Evolutionary conservation across 129 eudicot species (phyloP).

Genomic region (Dittrichia graveolens): DNA sequence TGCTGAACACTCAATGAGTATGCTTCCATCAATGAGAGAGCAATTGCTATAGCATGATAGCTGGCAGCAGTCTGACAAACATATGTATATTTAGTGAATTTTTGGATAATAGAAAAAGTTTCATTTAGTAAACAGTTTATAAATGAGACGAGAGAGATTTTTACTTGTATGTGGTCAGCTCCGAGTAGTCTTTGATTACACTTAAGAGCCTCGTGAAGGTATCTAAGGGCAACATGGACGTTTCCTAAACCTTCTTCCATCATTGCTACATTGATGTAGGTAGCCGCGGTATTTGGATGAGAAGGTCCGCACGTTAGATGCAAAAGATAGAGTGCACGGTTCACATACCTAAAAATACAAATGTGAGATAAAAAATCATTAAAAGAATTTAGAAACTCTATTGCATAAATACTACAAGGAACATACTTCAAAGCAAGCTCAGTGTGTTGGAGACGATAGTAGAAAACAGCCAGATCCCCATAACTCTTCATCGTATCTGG

Average conservation of each 20-base stretch:
- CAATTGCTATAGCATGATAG: slow-evolving; percentile 99
- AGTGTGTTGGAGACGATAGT: slow-evolving; percentile 96
- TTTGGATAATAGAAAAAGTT: slow-evolving; percentile 9
- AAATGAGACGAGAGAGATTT: slow-evolving; percentile 18
- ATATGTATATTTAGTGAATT: neutral
- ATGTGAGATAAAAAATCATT: slow-evolving; percentile 2
- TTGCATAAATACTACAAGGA: neutral
- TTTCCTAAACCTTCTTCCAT: slow-evolving; percentile 99
- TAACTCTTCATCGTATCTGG: slow-evolving; percentile 99
- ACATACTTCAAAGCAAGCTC: slow-evolving; percentile 92
- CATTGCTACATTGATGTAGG: slow-evolving; percentile 97
- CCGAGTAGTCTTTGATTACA: slow-evolving; percentile 96
- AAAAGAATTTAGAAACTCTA: neutral
- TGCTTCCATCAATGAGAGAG: slow-evolving; percentile 97
- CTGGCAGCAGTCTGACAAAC: slow-evolving; percentile 91
- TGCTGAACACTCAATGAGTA: slow-evolving; percentile 97
- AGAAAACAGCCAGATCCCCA: slow-evolving; percentile 96
- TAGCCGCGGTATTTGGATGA: slow-evolving; percentile 98
- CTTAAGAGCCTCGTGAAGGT: slow-evolving; percentile 97
- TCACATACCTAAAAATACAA: slow-evolving; percentile 70
- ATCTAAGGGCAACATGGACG: slow-evolving; percentile 94
- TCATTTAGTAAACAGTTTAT: neutral
- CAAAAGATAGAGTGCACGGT: slow-evolving; percentile 93
- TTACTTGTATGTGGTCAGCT: slow-evolving; percentile 95
- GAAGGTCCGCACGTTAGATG: slow-evolving; percentile 97